Conservation (phyloP, 345 rosid genomes). For the Eutrema heterophyllum region DNA sequence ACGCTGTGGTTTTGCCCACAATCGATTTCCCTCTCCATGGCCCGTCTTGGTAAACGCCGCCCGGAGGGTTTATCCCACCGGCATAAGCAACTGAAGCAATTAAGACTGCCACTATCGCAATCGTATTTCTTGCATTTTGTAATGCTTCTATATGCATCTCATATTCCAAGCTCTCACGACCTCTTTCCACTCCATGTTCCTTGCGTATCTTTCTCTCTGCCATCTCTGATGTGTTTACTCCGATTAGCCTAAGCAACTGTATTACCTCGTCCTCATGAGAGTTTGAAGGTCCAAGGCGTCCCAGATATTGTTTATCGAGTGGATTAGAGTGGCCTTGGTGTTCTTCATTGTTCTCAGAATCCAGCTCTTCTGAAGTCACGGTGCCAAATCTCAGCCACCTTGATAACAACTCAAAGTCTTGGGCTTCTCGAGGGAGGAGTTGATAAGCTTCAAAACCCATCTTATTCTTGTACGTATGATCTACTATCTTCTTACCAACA, state of each 20-base stretch:
- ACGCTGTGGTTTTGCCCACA: slow-evolving; percentile 32
- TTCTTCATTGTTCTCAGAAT: no score
- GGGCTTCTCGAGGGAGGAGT: neutral
- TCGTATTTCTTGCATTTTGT: slow-evolving; percentile 62
- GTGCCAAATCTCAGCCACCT: neutral
- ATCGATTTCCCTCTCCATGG: slow-evolving; percentile 34
- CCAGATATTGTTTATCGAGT: no score
- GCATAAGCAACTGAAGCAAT: slow-evolving; percentile 63
- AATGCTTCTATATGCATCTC: slow-evolving; percentile 47
- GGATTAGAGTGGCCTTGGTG: no score
- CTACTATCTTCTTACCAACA: neutral
- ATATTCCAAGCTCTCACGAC: slow-evolving; percentile 17
- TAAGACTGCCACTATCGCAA: slow-evolving; percentile 49
- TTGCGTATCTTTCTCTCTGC: neutral
- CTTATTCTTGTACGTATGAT: neutral
- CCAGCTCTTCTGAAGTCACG: neutral
- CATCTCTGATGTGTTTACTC: neutral
- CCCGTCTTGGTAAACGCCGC: slow-evolving; percentile 39
- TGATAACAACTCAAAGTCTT: slow-evolving; percentile 16
- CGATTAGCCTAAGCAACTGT: neutral
- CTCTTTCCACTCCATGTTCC: slow-evolving; percentile 1
- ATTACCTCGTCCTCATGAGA: neutral
- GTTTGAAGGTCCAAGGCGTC: no score
- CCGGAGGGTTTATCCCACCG: slow-evolving; percentile 73
- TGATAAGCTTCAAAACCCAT: neutral